Evolutionary conservation across 2,329 filamentous ascomycete genomes (phyloP).

Genomic region (Phoma sp.): DNA sequence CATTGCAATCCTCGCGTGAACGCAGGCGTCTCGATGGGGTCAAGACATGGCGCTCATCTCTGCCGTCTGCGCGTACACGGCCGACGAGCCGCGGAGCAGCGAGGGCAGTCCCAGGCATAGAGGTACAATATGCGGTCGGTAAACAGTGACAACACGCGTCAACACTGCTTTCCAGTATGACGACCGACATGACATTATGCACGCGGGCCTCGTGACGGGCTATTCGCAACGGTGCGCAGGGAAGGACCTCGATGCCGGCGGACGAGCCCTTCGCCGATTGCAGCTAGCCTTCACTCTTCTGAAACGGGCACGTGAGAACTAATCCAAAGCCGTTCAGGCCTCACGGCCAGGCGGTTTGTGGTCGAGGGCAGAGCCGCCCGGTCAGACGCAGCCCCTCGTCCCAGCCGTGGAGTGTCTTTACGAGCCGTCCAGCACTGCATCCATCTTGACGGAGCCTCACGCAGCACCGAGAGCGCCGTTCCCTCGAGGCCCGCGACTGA

Average conservation of each 20-base stretch:
- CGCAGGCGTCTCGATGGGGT: slow-evolving; percentile 4
- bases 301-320: slow-evolving; percentile 22
- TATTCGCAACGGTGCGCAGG: slow-evolving; percentile 7
- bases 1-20: slow-evolving; percentile 3
- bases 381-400: slow-evolving; percentile 24
- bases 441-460: neutral
- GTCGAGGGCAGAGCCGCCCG: slow-evolving; percentile 25
- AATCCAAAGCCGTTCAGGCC: slow-evolving; percentile 27
- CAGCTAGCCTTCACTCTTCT: slow-evolving; percentile 4
- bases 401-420: slow-evolving; percentile 3
- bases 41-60: slow-evolving; percentile 1
- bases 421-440: neutral
- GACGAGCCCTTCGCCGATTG: neutral
- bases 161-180: neutral
- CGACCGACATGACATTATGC: neutral
- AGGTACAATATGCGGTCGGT: no score
- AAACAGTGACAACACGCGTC: neutral
- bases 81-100: neutral
- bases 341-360: slow-evolving; percentile 20
- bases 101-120: neutral
- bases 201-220: slow-evolving; percentile 10
- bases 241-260: slow-evolving; percentile 12
- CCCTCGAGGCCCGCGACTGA: slow-evolving; percentile 1
- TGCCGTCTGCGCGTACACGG: neutral
- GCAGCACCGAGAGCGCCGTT: slow-evolving; percentile 12